Percentiles rank a stretch among this genome's conserved stretches.
These are phyloP conservation scores for Plasmodium adleri DNA, from an alignment of 169 alveolate species.

Conservation along the genomic window DNA sequence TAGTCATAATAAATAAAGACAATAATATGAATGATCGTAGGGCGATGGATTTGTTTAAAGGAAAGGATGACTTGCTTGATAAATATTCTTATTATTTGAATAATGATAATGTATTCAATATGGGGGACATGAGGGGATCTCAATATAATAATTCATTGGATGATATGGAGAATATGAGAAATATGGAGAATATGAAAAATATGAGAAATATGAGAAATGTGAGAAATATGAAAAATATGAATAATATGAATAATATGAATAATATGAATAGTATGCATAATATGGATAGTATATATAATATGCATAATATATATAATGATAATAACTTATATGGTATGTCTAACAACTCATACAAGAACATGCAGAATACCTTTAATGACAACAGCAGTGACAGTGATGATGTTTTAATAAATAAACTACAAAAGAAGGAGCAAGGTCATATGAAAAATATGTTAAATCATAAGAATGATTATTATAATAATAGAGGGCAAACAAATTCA, in stretches of 20 bases:
- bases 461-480: background rate
- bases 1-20: conserved; percentile 15
- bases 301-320: no score
- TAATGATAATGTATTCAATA: background rate
- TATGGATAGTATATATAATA: no score
- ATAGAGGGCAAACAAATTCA: background rate
- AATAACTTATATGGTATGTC: no score
- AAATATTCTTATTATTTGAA: background rate
- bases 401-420: background rate
- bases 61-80: conserved; percentile 1
- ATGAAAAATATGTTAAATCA: background rate
- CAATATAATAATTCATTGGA: background rate
- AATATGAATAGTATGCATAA: no score
- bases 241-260: no score
- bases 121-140: background rate
- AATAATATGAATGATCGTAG: background rate
- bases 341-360: no score
- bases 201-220: no score
- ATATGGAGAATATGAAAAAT: no score
- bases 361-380: no score
- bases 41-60: conserved; percentile 1
- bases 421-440: background rate
- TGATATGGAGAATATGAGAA: background rate
- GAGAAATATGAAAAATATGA: no score
- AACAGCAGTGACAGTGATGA: background rate